phyloP scores from a whole-genome alignment of 1,284 basidiomycete genomes.

The Malassezia sp. region DNA sequence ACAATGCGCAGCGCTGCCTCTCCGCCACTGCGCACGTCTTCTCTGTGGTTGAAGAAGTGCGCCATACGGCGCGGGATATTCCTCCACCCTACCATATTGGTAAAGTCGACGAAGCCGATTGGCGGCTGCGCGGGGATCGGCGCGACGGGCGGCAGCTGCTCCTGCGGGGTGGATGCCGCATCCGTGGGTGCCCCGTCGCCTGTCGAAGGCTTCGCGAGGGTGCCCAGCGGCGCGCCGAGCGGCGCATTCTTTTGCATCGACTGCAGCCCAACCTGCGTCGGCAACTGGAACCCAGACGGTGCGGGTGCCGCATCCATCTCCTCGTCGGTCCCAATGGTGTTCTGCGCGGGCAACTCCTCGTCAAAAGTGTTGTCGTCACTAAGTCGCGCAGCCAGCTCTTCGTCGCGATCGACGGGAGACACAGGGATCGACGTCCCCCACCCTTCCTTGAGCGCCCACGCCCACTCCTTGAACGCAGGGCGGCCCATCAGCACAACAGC shows the following conservation, averaged over 20 bases:
- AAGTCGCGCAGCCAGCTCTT: slow-evolving; percentile 60
- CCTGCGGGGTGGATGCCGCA: not conserved
- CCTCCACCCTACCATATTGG: slow-evolving; percentile 70
- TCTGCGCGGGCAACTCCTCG: slow-evolving; percentile 50
- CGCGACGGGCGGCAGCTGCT: slow-evolving; percentile 1
- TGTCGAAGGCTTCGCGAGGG: not conserved
- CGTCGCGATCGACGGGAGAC: slow-evolving; percentile 58
- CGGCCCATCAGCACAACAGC: slow-evolving; percentile 80
- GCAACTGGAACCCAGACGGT: slow-evolving; percentile 13
- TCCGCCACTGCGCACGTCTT: slow-evolving; percentile 64
- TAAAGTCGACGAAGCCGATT: slow-evolving; percentile 74
- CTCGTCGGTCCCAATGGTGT: slow-evolving; percentile 6
- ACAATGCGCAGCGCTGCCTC: slow-evolving; percentile 70
- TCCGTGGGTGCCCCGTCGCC: not conserved
- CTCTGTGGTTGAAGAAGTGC: slow-evolving; percentile 83
- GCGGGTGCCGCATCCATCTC: slow-evolving; percentile 25
- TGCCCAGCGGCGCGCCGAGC: not conserved
- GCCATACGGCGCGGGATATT: slow-evolving; percentile 81
- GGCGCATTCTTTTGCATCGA: slow-evolving; percentile 2
- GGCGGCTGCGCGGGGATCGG: slow-evolving; percentile 67
- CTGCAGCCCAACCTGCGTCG: slow-evolving; percentile 15
- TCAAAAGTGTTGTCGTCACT: slow-evolving; percentile 67
- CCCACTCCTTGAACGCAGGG: slow-evolving; percentile 84
- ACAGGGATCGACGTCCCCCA: slow-evolving; percentile 54
- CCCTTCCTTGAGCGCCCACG: slow-evolving; percentile 70